Conservation (phyloP, 2,329 filamentous ascomycete species). For the Eurotiales sp. region DNA sequence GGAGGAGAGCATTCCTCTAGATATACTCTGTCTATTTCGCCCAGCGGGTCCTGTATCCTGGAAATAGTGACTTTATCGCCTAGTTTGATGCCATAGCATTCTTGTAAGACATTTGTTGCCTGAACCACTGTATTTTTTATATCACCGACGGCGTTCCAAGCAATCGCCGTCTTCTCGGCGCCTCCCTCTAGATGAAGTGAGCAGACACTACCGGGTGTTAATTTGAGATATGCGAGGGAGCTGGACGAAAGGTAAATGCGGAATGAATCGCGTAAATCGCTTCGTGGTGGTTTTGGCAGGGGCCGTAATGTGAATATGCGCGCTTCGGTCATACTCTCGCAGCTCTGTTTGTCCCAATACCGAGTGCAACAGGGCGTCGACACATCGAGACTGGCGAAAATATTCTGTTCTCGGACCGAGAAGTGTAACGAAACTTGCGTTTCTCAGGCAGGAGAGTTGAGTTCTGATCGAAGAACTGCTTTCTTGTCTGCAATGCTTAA, state of each 20-base stretch:
- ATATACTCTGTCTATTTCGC: constrained; percentile 56
- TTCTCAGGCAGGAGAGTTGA: no score
- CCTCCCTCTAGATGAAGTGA: constrained; percentile 34
- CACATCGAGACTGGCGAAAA: background rate
- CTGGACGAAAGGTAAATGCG: constrained; percentile 56
- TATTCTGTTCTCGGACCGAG: background rate
- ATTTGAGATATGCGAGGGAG: constrained; percentile 52
- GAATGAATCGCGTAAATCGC: constrained; percentile 55
- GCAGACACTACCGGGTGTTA: constrained; percentile 59
- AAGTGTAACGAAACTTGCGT: background rate
- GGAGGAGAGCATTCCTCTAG: constrained; percentile 56
- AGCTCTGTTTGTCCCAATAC: background rate
- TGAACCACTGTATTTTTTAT: constrained; percentile 66
- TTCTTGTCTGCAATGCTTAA: no score
- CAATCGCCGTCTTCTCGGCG: constrained; percentile 54
- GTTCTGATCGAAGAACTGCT: no score
- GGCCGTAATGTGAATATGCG: constrained; percentile 53
- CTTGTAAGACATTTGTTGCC: constrained; percentile 70
- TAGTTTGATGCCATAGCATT: constrained; percentile 67
- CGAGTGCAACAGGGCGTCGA: background rate
- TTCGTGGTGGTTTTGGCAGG: constrained; percentile 45
- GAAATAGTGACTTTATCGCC: constrained; percentile 65
- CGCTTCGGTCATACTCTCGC: constrained; percentile 31
- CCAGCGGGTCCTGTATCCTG: constrained; percentile 48
- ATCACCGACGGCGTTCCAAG: constrained; percentile 59